Base-by-base conservation (phyloP, 139 green algal species). In the Gonium pectorale region DNA sequence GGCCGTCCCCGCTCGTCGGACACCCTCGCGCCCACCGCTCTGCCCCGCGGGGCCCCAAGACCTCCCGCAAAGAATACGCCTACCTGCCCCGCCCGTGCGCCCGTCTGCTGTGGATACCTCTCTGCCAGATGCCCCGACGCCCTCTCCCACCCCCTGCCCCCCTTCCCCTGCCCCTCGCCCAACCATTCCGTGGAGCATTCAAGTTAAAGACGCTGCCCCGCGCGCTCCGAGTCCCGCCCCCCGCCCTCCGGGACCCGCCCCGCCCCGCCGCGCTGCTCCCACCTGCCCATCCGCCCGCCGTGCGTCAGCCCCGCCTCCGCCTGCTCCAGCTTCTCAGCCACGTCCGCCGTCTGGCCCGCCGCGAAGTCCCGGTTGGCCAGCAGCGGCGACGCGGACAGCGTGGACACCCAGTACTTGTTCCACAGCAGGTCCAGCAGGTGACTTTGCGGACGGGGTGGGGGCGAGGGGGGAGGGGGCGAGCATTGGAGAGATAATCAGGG, bases 361-460 rank as follows among this genome's bases (percentile, higher is more conserved):
- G 95, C 89, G 72, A 98, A 97, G 68, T 96, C 92, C 2, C 90
- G 80, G 80, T 92, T 95, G 80, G 51, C 67, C 13, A 98, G 81
- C 26, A 99, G 90, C 11, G 96, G 96, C 21, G 89, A 95, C 22
- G 95, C 92, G 6, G 89, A 93, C 33, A 99, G 92, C 3, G 97
- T 98, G 83, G 94, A 94, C 22, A 86, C 86, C 79, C 97, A 99
- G 83, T 99, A 99, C 90, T 98, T 97, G 92, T 96, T 96, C 96
- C 96, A 99, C 41, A 99, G 90, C 77, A 97, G 88, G 87, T 97
- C 91, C 59, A 99, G 90, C 80, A 98, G 88, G 80, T 95, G 90
- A 13, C 75, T 82, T 17, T 1, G 43, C 29, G n/a, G 40, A 9
- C 44, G 46, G 31, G 44, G n/a, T 6, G n/a, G n/a, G 27, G n/a